Conservation (phyloP, 768 basidiomycete genomes). For the Podaxis sp. region DNA sequence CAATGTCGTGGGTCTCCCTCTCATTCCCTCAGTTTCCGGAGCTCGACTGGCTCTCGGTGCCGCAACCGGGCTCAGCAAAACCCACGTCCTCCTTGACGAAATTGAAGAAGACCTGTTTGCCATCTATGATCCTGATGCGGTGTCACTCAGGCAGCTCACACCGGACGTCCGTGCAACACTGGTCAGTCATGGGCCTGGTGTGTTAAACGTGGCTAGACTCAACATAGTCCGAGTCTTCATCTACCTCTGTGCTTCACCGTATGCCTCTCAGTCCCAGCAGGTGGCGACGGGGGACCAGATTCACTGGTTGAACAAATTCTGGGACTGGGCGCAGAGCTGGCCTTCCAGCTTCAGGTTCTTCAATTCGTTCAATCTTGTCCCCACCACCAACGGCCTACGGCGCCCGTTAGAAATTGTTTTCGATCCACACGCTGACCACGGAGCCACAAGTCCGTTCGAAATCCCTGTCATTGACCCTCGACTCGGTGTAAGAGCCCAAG, state of each 20-base stretch:
- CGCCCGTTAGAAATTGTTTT: conserved; percentile 29
- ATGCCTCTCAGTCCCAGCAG: not conserved
- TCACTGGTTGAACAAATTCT: conserved; percentile 41
- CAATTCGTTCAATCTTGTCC: conserved; percentile 29
- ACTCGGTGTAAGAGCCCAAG: conserved; percentile 22
- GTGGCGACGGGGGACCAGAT: conserved; percentile 19
- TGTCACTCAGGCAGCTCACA: conserved; percentile 31
- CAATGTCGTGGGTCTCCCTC: conserved; percentile 37
- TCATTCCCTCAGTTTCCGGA: conserved; percentile 31
- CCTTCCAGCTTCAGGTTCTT: conserved; percentile 11
- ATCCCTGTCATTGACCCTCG: conserved; percentile 34
- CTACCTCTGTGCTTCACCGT: conserved; percentile 26
- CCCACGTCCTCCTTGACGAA: conserved; percentile 29
- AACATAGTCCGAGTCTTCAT: conserved; percentile 24
- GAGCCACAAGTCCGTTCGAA: conserved; percentile 21
- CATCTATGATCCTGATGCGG: conserved; percentile 29
- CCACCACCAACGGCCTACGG: conserved; percentile 30
- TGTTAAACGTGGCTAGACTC: conserved; percentile 34
- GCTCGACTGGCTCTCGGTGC: no score
- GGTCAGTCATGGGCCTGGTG: conserved; percentile 20
- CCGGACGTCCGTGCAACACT: conserved; percentile 22
- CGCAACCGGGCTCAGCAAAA: not conserved
- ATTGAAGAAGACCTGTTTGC: conserved; percentile 28
- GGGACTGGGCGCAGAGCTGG: conserved; percentile 40
- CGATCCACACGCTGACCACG: conserved; percentile 8